These are phyloP conservation scores for Colletotrichum camelliae DNA, from an alignment of 2,329 filamentous ascomycete species.

Conservation along the genomic window DNA sequence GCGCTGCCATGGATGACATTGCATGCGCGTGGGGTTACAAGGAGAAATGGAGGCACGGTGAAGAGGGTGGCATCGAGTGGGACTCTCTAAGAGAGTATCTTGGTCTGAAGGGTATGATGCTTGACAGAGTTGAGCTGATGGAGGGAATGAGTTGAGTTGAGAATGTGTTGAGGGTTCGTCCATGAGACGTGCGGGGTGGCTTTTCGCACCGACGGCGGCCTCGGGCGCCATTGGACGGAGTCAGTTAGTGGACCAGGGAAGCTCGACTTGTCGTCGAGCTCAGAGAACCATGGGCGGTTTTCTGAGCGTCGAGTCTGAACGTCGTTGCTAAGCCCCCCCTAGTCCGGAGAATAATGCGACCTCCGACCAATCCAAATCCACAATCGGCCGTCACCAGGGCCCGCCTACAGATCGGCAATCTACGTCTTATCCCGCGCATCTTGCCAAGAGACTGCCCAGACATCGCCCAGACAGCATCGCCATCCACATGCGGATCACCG, in stretches of 20 bases:
- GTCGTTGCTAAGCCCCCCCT: conserved; percentile 22
- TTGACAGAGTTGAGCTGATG: conserved; percentile 91
- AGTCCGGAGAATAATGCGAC: conserved; percentile 23
- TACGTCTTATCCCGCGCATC: conserved; percentile 23
- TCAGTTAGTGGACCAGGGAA: conserved; percentile 3
- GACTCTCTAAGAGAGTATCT: conserved; percentile 84
- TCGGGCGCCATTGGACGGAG: conserved; percentile 6
- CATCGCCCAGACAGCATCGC: conserved; percentile 19
- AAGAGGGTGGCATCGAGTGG: conserved; percentile 93
- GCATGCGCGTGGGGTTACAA: conserved; percentile 92
- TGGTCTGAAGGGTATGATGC: conserved; percentile 82
- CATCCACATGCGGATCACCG: conserved; percentile 19
- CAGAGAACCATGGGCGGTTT: conserved; percentile 4
- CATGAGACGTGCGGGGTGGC: conserved; percentile 16
- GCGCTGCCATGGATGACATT: conserved; percentile 84
- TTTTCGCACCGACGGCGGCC: not conserved
- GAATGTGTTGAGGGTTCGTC: conserved; percentile 4
- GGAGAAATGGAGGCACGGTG: conserved; percentile 78
- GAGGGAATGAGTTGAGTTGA: conserved; percentile 72
- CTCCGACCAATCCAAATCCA: conserved; percentile 18
- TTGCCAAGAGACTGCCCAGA: conserved; percentile 24
- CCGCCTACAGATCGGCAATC: conserved; percentile 23
- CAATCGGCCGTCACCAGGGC: not conserved
- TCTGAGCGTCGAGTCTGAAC: conserved; percentile 9
- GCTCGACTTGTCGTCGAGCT: conserved; percentile 10